phyloP scores from a whole-genome alignment of 2,329 filamentous ascomycete species.

The Paramyrothecium sp. region DNA sequence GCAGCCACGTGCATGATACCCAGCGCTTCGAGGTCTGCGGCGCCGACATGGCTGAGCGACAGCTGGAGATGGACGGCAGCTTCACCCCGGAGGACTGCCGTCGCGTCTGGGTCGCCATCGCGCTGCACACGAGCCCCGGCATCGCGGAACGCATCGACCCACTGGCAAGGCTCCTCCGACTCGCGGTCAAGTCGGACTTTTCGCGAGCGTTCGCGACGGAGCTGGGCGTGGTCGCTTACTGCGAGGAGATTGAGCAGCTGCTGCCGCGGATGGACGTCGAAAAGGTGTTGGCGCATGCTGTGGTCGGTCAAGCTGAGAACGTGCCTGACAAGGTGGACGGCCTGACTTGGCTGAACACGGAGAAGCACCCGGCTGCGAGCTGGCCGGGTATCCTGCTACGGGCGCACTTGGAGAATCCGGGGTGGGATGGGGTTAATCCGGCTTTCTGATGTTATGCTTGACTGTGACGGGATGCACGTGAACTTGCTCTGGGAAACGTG shows the following conservation, averaged over 20 bases:
- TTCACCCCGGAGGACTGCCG: conserved; percentile 19
- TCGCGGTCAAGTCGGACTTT: conserved; percentile 31
- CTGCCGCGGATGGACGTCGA: conserved; percentile 23
- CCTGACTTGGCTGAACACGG: conserved; percentile 19
- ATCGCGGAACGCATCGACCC: conserved; percentile 34
- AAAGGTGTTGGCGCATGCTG: conserved; percentile 21
- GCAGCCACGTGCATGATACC: conserved; percentile 22
- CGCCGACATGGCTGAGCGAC: conserved; percentile 25
- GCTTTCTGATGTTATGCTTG: conserved; percentile 18
- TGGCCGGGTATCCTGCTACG: conserved; percentile 29
- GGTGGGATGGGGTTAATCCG: conserved; percentile 20
- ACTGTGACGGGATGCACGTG: no score
- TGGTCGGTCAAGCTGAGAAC: conserved; percentile 21
- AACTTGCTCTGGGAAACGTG: no score
- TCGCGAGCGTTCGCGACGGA: conserved; percentile 4
- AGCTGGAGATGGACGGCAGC: conserved; percentile 22
- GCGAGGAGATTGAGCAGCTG: conserved; percentile 15
- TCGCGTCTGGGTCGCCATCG: conserved; percentile 32
- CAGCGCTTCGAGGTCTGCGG: conserved; percentile 34
- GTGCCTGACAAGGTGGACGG: conserved; percentile 16
- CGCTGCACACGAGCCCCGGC: conserved; percentile 31
- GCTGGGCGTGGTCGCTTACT: conserved; percentile 5
- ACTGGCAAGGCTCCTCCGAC: conserved; percentile 25
- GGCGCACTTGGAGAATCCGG: conserved; percentile 26
- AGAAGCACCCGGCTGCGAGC: conserved; percentile 25